phyloP scores from a whole-genome alignment of 192 early-diverging fungal species.

The Backusella psychrophila region DNA sequence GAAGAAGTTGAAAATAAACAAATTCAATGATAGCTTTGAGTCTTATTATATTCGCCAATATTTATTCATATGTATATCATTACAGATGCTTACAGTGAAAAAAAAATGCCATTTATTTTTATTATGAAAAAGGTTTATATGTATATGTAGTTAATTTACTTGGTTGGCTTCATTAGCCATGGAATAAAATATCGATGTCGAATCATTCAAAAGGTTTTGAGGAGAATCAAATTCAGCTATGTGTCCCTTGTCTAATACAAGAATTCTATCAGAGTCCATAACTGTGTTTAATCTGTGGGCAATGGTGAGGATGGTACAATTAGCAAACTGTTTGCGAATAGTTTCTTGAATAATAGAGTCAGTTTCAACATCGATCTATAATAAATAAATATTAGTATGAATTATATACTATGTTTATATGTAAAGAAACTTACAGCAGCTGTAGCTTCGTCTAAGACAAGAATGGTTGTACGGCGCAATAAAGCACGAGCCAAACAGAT shows the following conservation, averaged over 20 bases:
- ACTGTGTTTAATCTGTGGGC: constrained; percentile 83
- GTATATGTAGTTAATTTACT: not conserved
- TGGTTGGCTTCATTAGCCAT: constrained; percentile 46
- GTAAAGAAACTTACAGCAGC: constrained; percentile 47
- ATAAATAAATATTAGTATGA: not conserved
- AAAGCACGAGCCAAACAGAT: constrained; percentile 68
- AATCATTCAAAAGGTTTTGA: constrained; percentile 47
- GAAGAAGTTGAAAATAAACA: not conserved
- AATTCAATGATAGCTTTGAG: not conserved
- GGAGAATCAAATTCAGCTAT: constrained; percentile 77
- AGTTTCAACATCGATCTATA: constrained; percentile 49
- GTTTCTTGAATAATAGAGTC: constrained; percentile 75
- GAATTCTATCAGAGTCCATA: constrained; percentile 61
- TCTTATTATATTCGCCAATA: not conserved
- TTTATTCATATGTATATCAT: not conserved
- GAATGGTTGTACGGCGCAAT: constrained; percentile 65
- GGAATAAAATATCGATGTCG: constrained; percentile 40
- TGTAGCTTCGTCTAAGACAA: constrained; percentile 89
- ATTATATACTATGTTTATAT: not conserved
- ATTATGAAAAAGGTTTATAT: not conserved
- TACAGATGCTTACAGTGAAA: not conserved
- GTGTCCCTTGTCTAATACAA: constrained; percentile 72
- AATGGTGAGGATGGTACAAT: constrained; percentile 81
- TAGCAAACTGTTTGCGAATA: constrained; percentile 66
- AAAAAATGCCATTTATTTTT: not conserved